Conservation (phyloP, 768 basidiomycete species). For the Obba rivulosa region DNA sequence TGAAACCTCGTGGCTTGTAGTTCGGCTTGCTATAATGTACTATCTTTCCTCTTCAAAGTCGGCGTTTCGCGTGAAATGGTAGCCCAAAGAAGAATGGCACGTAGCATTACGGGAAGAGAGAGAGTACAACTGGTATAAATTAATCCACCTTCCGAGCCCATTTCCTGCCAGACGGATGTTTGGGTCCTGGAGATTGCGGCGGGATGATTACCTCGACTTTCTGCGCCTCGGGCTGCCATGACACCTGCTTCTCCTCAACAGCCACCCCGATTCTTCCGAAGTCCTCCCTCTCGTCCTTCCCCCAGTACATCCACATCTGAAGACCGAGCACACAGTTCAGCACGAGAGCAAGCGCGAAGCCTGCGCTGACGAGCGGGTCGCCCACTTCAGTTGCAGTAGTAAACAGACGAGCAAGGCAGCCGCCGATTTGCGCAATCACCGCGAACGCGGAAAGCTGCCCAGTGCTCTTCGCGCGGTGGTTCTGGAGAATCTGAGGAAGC, state of each 20-base stretch:
- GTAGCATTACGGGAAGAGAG: too few relatives aligned
- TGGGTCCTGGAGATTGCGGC: constrained; percentile 34
- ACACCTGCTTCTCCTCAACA: constrained; percentile 19
- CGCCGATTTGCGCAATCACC: constrained; percentile 79
- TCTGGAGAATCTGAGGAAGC: constrained; percentile 88
- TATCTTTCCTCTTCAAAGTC: too few relatives aligned
- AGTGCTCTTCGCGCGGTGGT: constrained; percentile 68
- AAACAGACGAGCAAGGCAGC: constrained; percentile 89
- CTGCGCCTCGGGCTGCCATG: constrained; percentile 10
- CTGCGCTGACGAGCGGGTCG: constrained; percentile 74
- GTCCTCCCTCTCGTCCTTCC: constrained; percentile 37
- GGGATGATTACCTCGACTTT: constrained; percentile 41
- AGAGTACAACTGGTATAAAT: background rate
- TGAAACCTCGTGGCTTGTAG: too few relatives aligned
- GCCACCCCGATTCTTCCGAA: constrained; percentile 15
- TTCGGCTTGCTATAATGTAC: too few relatives aligned
- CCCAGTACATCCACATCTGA: constrained; percentile 87
- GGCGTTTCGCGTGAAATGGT: too few relatives aligned
- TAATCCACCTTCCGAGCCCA: constrained; percentile 76
- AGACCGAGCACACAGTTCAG: constrained; percentile 80
- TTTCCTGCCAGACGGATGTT: constrained; percentile 52
- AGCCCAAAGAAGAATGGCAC: background rate
- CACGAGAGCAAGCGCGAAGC: constrained; percentile 76
- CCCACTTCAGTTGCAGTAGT: constrained; percentile 89
- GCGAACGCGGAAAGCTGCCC: constrained; percentile 95